phyloP scores from a whole-genome alignment of 257 asterid species.

The Nemophila menziesii region DNA sequence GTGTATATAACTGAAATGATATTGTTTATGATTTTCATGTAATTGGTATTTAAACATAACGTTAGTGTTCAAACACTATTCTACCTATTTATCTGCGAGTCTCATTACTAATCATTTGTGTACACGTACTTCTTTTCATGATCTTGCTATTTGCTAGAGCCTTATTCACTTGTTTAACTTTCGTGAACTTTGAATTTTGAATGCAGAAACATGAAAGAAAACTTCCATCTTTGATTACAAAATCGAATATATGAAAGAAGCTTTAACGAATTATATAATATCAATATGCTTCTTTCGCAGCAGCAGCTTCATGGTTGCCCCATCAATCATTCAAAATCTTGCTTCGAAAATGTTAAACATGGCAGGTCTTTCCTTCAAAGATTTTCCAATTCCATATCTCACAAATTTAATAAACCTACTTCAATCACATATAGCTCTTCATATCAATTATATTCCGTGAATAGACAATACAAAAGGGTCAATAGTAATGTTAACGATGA shows the following conservation, averaged over 20 bases:
- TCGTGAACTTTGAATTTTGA: neutral
- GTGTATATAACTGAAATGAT: too few relatives aligned
- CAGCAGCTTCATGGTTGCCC: constrained; percentile 1
- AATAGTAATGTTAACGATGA: neutral
- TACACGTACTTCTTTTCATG: too few relatives aligned
- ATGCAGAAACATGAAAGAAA: neutral
- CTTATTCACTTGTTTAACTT: too few relatives aligned
- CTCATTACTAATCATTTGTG: too few relatives aligned
- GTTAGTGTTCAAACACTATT: too few relatives aligned
- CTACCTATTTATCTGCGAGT: too few relatives aligned
- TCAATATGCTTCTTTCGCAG: neutral
- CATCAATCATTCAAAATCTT: neutral
- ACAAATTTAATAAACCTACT: neutral
- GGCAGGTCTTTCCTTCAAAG: neutral
- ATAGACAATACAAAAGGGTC: neutral
- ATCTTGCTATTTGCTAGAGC: too few relatives aligned
- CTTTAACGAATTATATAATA: neutral
- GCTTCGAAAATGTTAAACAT: neutral
- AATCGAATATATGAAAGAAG: neutral
- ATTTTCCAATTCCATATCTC: neutral
- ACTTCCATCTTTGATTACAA: neutral
- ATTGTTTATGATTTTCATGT: too few relatives aligned
- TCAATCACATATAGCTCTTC: neutral
- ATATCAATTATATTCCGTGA: neutral
- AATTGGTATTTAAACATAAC: too few relatives aligned